These are phyloP conservation scores for Panaeolus papilionaceus DNA, from an alignment of 768 basidiomycete species.

Conservation along the genomic window DNA sequence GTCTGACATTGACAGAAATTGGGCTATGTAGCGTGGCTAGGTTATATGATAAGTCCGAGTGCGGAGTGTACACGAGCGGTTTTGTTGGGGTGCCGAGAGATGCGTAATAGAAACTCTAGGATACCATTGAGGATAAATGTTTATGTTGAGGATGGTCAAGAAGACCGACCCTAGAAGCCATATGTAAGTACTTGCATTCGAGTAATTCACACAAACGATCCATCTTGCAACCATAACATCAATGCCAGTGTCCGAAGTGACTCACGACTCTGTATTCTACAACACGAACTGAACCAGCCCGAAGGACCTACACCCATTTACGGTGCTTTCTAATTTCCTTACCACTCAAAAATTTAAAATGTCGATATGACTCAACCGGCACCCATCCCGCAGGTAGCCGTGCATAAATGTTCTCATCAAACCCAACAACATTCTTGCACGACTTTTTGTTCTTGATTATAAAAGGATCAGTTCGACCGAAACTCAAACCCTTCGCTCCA, in stretches of 20 bases:
- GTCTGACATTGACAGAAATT: conserved; percentile 4
- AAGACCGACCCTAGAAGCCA: neutral
- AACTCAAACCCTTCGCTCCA: neutral
- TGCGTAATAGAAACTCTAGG: neutral
- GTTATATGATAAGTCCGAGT: neutral
- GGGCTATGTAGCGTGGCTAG: neutral
- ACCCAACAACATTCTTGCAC: too few relatives aligned
- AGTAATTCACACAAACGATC: neutral
- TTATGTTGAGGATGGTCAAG: neutral
- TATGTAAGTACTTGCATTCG: neutral
- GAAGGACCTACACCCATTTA: neutral
- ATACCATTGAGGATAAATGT: neutral
- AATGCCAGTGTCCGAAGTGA: too few relatives aligned
- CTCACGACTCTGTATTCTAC: neutral
- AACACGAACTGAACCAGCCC: neutral
- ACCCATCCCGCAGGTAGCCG: neutral
- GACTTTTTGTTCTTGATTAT: neutral
- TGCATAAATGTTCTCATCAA: neutral
- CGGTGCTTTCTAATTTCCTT: neutral
- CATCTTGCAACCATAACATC: neutral
- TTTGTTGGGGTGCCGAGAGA: neutral
- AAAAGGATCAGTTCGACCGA: neutral
- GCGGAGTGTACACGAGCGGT: neutral
- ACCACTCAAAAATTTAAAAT: neutral
- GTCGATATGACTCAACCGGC: neutral